These are phyloP conservation scores for Phytophthora colocasiae DNA, from an alignment of 352 stramenopile genomes.

Conservation along the genomic window DNA sequence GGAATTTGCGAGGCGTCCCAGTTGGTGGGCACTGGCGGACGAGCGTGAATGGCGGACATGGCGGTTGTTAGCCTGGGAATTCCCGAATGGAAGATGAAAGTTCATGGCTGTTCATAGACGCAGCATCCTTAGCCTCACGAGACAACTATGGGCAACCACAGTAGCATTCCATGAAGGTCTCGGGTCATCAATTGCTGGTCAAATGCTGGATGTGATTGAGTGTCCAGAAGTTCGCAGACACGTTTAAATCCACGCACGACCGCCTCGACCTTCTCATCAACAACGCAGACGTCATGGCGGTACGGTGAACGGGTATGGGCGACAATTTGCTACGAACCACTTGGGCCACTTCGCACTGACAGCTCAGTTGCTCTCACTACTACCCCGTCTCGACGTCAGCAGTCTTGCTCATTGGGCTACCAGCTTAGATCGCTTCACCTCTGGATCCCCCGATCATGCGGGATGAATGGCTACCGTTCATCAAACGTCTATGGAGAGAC, in stretches of 20 bases:
- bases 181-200: slow-evolving; percentile 5
- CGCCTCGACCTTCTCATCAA: slow-evolving; percentile 50
- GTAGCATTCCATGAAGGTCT: slow-evolving; percentile 13
- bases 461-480: slow-evolving; percentile 26
- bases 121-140: not conserved
- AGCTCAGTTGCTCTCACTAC: slow-evolving; percentile 43
- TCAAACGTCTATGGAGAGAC: slow-evolving; percentile 45
- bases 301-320: slow-evolving; percentile 34
- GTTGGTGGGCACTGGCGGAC: slow-evolving; percentile 13
- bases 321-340: slow-evolving; percentile 41
- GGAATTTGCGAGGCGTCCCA: slow-evolving; percentile 38
- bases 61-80: not conserved
- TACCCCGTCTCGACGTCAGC: slow-evolving; percentile 46
- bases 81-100: not conserved
- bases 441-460: slow-evolving; percentile 23
- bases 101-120: slow-evolving; percentile 3
- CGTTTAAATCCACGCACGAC: slow-evolving; percentile 39
- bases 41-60: slow-evolving; percentile 12
- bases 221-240: slow-evolving; percentile 48
- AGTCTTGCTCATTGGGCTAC: slow-evolving; percentile 41
- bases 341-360: slow-evolving; percentile 52
- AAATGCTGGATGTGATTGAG: slow-evolving; percentile 56
- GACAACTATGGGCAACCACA: slow-evolving; percentile 24
- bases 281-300: slow-evolving; percentile 34
- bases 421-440: slow-evolving; percentile 21